These are phyloP conservation scores for Capsella rubella DNA, from an alignment of 441 rosid species.

Conservation along the genomic window DNA sequence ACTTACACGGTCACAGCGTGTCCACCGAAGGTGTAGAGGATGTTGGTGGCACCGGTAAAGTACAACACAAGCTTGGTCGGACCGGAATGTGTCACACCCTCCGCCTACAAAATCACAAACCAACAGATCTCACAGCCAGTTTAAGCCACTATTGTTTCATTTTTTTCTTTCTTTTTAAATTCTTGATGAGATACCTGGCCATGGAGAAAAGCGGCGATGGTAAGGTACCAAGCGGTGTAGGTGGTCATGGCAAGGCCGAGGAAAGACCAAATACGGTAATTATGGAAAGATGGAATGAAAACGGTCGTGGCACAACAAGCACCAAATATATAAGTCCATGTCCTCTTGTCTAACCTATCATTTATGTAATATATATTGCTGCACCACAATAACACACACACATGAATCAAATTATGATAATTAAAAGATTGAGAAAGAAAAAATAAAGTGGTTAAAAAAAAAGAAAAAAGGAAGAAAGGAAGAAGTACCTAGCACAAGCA, in stretches of 20 bases:
- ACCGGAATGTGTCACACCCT: slow-evolving; percentile 72
- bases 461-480: slow-evolving; percentile 19
- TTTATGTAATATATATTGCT: slow-evolving; percentile 96
- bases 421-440: no score
- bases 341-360: slow-evolving; percentile 89
- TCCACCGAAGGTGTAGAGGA: slow-evolving; percentile 96
- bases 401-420: not conserved
- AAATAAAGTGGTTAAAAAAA: not conserved
- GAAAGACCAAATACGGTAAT: slow-evolving; percentile 97
- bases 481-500: slow-evolving; percentile 86
- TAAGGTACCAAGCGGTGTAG: slow-evolving; percentile 95
- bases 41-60: slow-evolving; percentile 99
- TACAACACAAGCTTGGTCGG: slow-evolving; percentile 83
- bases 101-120: slow-evolving; percentile 48
- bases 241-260: slow-evolving; percentile 98
- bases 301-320: slow-evolving; percentile 99
- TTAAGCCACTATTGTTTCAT: not conserved
- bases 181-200: slow-evolving; percentile 65
- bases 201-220: slow-evolving; percentile 73
- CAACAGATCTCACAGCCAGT: no score
- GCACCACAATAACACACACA: slow-evolving; percentile 33
- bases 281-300: slow-evolving; percentile 90
- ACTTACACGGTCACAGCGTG: slow-evolving; percentile 98
- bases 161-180: not conserved
- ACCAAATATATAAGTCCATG: slow-evolving; percentile 97